Evolutionary conservation across 1,284 basidiomycete genomes (phyloP), one percentile per base, ranked within the genome.

Genomic region (Tilletia caries): DNA sequence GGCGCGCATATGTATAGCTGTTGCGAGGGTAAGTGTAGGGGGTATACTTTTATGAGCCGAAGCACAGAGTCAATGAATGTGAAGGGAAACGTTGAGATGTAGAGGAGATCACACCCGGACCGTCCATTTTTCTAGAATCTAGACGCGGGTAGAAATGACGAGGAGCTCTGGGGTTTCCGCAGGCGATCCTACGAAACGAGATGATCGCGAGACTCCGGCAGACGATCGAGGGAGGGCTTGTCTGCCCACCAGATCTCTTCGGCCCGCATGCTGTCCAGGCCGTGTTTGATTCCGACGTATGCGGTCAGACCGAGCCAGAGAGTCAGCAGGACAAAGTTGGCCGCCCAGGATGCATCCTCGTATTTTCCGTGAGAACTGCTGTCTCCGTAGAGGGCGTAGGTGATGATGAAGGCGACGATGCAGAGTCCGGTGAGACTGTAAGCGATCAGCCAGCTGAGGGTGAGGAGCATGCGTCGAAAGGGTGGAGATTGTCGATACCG

Each of bases 381-480:
- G 54, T 8, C 13, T 1, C 8, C 27, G 23, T 32, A 27, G 15
- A 58, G 23, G 25, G 8, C 25, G 27, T 29, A 58, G 5, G 54
- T 58, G 54, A 58, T 20, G 54, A 58, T 10, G 15, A 25, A 33
- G 54, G 54, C n/a, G 15, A 27, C 23, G 54, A 58, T 27, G 54
- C 23, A 33, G 25, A 58, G 44, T 1, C 33, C n/a, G 23, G 27
- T 32, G 33, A 66, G 27, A 15, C 23, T n/a, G 43, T 29, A 10
- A n/a, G 20, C 13, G 18, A 66, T 46, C n/a, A 44, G 18, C 43
- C 44, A 66, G 65, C 29, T 46, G n/a, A 66, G 41, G 20, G 5
- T 4, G 41, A 3, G 20, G 43, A 66, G 5, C 65, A 66, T 66
- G 10, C 32, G 41, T 18, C 43, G 65, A n/a, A 66, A 66, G 20